Evolutionary conservation across 495 filamentous ascomycete species (phyloP).

Genomic region (Cryomyces antarcticus): DNA sequence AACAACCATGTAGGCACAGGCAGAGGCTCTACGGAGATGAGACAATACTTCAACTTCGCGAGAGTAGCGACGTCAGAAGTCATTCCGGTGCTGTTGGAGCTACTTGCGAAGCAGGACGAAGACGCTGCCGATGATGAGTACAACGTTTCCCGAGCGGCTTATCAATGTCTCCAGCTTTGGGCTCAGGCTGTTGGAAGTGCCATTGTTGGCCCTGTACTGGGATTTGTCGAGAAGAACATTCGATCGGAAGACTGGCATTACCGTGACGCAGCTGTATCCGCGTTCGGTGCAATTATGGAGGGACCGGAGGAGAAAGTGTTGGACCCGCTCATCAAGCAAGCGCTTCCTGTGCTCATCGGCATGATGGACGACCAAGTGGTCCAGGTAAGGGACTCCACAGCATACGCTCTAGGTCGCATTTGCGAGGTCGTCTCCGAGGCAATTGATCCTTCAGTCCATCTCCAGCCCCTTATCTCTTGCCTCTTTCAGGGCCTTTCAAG

Average conservation of each 20-base stretch:
- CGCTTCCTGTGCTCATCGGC: conserved; percentile 64
- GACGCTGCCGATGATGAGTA: conserved; percentile 94
- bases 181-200: conserved; percentile 68
- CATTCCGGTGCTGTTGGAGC: conserved; percentile 68
- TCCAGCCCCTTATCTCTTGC: conserved; percentile 62
- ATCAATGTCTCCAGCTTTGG: conserved; percentile 91
- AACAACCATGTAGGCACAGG: conserved; percentile 18
- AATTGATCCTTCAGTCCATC: conserved; percentile 63
- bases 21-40: conserved; percentile 55
- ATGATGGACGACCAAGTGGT: conserved; percentile 92
- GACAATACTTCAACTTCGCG: conserved; percentile 82
- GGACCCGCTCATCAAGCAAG: conserved; percentile 85
- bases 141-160: conserved; percentile 83
- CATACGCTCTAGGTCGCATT: conserved; percentile 87
- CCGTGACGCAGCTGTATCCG: conserved; percentile 86
- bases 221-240: conserved; percentile 81
- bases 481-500: conserved; percentile 82
- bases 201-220: conserved; percentile 63
- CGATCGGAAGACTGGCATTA: conserved; percentile 79
- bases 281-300: conserved; percentile 99
- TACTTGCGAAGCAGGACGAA: conserved; percentile 92
- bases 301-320: conserved; percentile 77
- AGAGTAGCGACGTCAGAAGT: conserved; percentile 79
- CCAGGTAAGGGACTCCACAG: conserved; percentile 90
- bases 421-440: conserved; percentile 77